Evolutionary conservation across 2,329 filamentous ascomycete genomes (phyloP).

Genomic region (Phyllosticta paracitricarpa): DNA sequence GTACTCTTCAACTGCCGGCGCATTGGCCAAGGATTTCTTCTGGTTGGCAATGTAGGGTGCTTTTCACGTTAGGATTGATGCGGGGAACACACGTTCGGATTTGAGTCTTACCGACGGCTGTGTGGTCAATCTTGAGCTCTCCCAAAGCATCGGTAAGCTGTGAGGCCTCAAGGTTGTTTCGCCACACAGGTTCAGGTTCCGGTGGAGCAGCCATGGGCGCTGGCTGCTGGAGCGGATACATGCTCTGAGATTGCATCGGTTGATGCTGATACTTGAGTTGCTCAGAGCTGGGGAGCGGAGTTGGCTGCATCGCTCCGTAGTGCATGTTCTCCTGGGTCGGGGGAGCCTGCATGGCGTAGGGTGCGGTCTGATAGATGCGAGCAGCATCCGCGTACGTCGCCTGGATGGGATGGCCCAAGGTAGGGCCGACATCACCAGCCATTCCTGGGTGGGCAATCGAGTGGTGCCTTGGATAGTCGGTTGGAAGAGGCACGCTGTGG

Average conservation of each 20-base stretch:
- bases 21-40: constrained; percentile 45
- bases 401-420: constrained; percentile 11
- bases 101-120: constrained; percentile 61
- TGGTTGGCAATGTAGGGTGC: constrained; percentile 75
- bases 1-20: constrained; percentile 60
- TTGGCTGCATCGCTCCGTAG: constrained; percentile 26
- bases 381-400: constrained; percentile 19
- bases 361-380: constrained; percentile 26
- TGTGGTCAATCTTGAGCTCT: constrained; percentile 76
- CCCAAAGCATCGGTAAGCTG: constrained; percentile 74
- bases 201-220: constrained; percentile 25
- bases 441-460: constrained; percentile 19
- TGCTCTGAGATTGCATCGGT: constrained; percentile 16
- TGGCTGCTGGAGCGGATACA: constrained; percentile 22
- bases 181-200: constrained; percentile 41
- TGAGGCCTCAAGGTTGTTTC: constrained; percentile 36
- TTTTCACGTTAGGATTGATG: constrained; percentile 26
- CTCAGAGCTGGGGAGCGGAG: constrained; percentile 21
- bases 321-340: constrained; percentile 23
- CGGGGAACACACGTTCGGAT: constrained; percentile 5
- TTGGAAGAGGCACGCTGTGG: constrained; percentile 27
- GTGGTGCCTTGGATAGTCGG: constrained; percentile 29
- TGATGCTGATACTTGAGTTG: constrained; percentile 22
- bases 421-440: constrained; percentile 1
- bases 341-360: constrained; percentile 23